phyloP scores from a whole-genome alignment of 1,139 yeast genomes.

The Debaryomyces psychrophilus region DNA sequence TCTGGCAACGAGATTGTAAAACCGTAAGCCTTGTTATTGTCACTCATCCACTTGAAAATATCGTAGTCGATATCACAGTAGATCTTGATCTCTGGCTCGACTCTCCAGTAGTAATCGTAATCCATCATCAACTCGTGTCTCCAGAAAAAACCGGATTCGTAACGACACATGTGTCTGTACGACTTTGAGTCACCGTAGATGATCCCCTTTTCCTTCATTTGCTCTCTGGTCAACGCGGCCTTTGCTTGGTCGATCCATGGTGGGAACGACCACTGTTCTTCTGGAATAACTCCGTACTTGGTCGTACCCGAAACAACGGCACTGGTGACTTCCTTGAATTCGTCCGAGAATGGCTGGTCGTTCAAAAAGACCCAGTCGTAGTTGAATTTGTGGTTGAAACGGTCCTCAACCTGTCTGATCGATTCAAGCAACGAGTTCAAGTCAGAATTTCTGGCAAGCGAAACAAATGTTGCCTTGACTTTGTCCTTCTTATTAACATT shows the following conservation, averaged over 20 bases:
- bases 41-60: slow-evolving; percentile 78
- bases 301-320: slow-evolving; percentile 43
- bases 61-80: slow-evolving; percentile 84
- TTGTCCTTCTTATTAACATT: slow-evolving; percentile 23
- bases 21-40: slow-evolving; percentile 71
- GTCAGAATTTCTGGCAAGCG: slow-evolving; percentile 49
- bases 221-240: slow-evolving; percentile 55
- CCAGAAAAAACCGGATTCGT: slow-evolving; percentile 87
- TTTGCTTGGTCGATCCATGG: slow-evolving; percentile 59
- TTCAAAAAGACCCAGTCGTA: slow-evolving; percentile 54
- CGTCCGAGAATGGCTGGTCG: slow-evolving; percentile 45
- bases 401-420: slow-evolving; percentile 49
- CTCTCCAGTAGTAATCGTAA: slow-evolving; percentile 92
- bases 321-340: slow-evolving; percentile 39
- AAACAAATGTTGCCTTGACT: slow-evolving; percentile 49
- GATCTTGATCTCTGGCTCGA: slow-evolving; percentile 81
- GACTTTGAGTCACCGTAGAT: slow-evolving; percentile 65
- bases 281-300: slow-evolving; percentile 48
- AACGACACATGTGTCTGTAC: slow-evolving; percentile 90
- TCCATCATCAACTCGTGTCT: slow-evolving; percentile 71
- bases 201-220: slow-evolving; percentile 53
- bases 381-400: slow-evolving; percentile 45
- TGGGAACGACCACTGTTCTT: slow-evolving; percentile 57
- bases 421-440: slow-evolving; percentile 39
- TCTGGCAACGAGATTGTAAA: slow-evolving; percentile 86